A percentile compares a stretch with the other conserved stretches of the same genome.
Evolutionary conservation across 345 rosid genomes (phyloP).

Genomic region (Populus tremula): DNA sequence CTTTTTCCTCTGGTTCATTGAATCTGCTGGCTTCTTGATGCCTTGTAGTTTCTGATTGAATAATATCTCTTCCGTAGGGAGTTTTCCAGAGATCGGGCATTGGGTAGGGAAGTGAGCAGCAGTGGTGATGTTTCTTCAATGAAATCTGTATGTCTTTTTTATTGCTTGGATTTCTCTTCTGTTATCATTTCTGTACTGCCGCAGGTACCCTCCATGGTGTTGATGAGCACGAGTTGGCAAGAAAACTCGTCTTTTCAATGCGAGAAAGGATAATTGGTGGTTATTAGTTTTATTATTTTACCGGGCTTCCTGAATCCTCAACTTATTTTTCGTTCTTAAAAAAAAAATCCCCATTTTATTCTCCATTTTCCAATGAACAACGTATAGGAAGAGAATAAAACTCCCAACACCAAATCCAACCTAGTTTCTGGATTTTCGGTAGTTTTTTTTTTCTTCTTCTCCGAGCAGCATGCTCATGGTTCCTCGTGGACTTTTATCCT

Average conservation of each 20-base stretch:
- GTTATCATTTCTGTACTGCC: conserved; percentile 3
- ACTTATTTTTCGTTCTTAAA: not conserved
- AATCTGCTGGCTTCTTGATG: too few relatives aligned
- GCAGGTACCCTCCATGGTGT: not conserved
- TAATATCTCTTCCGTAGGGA: conserved; percentile 39
- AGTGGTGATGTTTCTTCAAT: conserved; percentile 39
- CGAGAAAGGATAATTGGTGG: not conserved
- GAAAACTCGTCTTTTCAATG: not conserved
- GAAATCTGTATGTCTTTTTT: conserved; percentile 56
- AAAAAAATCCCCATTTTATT: not conserved
- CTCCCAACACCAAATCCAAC: not conserved
- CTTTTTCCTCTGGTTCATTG: not conserved
- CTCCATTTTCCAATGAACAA: not conserved
- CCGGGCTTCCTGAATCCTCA: not conserved
- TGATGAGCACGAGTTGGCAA: not conserved
- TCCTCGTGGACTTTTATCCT: not conserved
- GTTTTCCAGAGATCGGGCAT: conserved; percentile 65
- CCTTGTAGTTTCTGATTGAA: not conserved
- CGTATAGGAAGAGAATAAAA: not conserved
- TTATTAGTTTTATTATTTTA: not conserved
- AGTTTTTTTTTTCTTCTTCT: too few relatives aligned
- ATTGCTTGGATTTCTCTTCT: conserved; percentile 11
- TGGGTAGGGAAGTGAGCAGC: conserved; percentile 63
- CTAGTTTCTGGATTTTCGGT: not conserved
- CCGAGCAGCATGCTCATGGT: not conserved